phyloP scores from a whole-genome alignment of 129 eudicot species.

The Tanacetum coccineum region DNA sequence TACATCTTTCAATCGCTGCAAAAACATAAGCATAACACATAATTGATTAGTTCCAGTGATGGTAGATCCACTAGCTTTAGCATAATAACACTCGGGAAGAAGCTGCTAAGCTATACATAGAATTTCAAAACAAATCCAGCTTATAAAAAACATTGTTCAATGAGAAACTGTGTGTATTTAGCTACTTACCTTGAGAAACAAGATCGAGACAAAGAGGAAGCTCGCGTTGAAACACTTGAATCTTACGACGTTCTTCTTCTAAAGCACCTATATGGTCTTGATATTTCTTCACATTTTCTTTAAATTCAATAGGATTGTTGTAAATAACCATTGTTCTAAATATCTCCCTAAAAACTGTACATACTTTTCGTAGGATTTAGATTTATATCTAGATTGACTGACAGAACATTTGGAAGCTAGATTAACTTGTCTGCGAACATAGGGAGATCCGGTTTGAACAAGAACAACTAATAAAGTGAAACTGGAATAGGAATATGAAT shows the following conservation, averaged over 20 bases:
- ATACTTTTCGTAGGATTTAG: neutral
- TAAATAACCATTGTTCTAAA: slow-evolving; percentile 29
- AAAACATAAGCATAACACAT: neutral
- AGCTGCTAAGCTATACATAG: neutral
- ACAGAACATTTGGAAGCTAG: slow-evolving; percentile 9
- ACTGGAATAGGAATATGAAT: slow-evolving; percentile 35
- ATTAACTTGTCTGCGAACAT: slow-evolving; percentile 31
- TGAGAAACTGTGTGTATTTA: neutral
- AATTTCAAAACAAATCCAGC: neutral
- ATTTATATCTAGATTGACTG: slow-evolving; percentile 5
- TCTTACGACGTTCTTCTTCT: slow-evolving; percentile 74
- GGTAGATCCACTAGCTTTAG: too few relatives aligned
- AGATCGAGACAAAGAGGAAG: slow-evolving; percentile 90
- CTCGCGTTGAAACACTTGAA: slow-evolving; percentile 81
- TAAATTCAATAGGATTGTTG: slow-evolving; percentile 22
- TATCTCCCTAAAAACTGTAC: neutral
- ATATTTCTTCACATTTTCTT: slow-evolving; percentile 46
- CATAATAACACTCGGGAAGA: neutral
- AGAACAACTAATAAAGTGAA: slow-evolving; percentile 46
- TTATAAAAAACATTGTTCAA: neutral
- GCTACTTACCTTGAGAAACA: slow-evolving; percentile 61
- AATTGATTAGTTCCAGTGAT: too few relatives aligned
- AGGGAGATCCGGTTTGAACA: slow-evolving; percentile 43
- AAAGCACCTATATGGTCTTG: slow-evolving; percentile 50
- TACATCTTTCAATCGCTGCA: slow-evolving; percentile 81